Conservation (phyloP, 441 rosid genomes). For the Pelargonium exstipulatum region DNA sequence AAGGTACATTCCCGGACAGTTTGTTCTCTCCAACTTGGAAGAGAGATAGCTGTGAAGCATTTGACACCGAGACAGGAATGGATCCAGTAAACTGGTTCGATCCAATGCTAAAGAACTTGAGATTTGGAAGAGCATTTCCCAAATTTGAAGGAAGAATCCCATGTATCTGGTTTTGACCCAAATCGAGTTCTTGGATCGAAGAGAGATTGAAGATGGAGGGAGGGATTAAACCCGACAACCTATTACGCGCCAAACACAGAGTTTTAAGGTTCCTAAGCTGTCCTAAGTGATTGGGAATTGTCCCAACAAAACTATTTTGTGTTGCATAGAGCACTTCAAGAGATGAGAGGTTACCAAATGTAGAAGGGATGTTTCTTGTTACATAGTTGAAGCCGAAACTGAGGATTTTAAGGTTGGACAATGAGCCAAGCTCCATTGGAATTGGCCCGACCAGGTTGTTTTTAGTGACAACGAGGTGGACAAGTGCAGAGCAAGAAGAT, state of each 20-base stretch:
- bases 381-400: neutral
- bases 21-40: neutral
- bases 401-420: neutral
- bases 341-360: slow-evolving; percentile 23
- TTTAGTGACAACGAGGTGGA: fast-evolving
- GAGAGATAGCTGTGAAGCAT: slow-evolving; percentile 7
- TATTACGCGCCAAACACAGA: neutral
- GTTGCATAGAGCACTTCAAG: neutral
- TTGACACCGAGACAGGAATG: slow-evolving; percentile 24
- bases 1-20: slow-evolving; percentile 13
- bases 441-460: slow-evolving; percentile 15
- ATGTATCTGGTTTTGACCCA: slow-evolving; percentile 10
- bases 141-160: slow-evolving; percentile 21
- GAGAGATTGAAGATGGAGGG: slow-evolving; percentile 27
- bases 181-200: neutral
- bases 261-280: neutral
- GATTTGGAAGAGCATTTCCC: slow-evolving; percentile 16
- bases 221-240: slow-evolving; percentile 23
- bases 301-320: slow-evolving; percentile 15
- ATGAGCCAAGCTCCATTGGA: no score
- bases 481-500: neutral
- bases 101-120: neutral
- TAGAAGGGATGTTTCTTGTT: slow-evolving; percentile 18
- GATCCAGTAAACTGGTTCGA: slow-evolving; percentile 7
- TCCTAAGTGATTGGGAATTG: slow-evolving; percentile 18